These are phyloP conservation scores for Solanum medicagineum DNA, from an alignment of 257 asterid species.

Conservation along the genomic window DNA sequence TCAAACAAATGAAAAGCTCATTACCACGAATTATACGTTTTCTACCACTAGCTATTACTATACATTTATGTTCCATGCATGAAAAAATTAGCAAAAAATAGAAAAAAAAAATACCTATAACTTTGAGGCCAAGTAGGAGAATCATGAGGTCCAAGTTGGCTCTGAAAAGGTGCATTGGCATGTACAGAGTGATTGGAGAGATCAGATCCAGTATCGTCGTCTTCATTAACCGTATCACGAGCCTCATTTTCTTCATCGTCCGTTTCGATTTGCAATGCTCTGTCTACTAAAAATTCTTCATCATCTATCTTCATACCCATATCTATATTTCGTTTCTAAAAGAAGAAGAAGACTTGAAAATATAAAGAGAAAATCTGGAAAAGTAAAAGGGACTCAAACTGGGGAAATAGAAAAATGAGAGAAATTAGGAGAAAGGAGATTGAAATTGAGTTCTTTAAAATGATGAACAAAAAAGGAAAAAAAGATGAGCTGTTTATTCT, in stretches of 20 bases:
- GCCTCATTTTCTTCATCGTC: constrained; percentile 79
- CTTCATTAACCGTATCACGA: constrained; percentile 21
- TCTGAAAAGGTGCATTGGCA: background rate
- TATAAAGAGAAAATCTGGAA: background rate
- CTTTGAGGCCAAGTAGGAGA: constrained; percentile 71
- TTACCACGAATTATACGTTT: background rate
- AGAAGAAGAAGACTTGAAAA: background rate
- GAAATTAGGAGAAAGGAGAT: background rate
- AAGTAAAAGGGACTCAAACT: background rate
- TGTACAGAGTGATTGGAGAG: constrained; percentile 7
- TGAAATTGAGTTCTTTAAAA: background rate
- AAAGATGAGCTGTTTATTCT: background rate
- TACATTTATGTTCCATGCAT: background rate
- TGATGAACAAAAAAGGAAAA: background rate
- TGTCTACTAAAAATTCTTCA: constrained; percentile 53
- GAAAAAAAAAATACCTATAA: constrained; percentile 34
- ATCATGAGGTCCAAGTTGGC: background rate
- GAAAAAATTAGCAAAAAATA: background rate
- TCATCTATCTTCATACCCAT: constrained; percentile 51
- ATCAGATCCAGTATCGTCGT: constrained; percentile 61
- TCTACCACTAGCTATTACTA: background rate
- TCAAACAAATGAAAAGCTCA: background rate
- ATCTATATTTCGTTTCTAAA: background rate
- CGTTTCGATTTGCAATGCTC: constrained; percentile 50
- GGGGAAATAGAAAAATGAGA: background rate